Percentiles rank a stretch among this genome's conserved stretches.
Conservation (phyloP, 2,329 filamentous ascomycete species). For the Botrytis cinerea region DNA sequence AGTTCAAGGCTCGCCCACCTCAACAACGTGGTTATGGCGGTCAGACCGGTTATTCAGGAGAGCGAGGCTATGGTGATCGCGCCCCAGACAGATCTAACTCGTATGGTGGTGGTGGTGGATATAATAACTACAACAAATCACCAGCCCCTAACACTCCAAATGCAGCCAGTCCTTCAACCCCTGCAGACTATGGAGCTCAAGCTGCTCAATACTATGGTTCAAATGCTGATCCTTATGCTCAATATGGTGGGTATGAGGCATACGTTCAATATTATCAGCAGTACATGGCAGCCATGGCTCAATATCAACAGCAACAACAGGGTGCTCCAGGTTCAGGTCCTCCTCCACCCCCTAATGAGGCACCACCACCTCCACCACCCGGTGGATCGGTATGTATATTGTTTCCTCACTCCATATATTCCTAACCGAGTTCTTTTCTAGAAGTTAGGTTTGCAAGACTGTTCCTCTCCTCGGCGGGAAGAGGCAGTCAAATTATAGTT, state of each 20-base stretch:
- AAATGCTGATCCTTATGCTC: conserved; percentile 78
- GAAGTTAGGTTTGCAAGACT: conserved; percentile 12
- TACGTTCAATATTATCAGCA: conserved; percentile 75
- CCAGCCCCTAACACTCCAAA: conserved; percentile 39
- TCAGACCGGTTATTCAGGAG: conserved; percentile 46
- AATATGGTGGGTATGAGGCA: conserved; percentile 85
- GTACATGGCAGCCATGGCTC: conserved; percentile 60
- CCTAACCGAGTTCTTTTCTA: conserved; percentile 8
- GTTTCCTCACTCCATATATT: conserved; percentile 2
- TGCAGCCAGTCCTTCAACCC: conserved; percentile 48
- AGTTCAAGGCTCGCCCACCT: conserved; percentile 78
- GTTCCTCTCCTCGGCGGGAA: no score
- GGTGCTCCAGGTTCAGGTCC: conserved; percentile 50
- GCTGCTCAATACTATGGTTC: conserved; percentile 78
- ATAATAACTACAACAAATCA: conserved; percentile 42
- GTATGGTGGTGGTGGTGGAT: conserved; percentile 44
- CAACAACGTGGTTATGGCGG: conserved; percentile 62
- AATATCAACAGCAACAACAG: conserved; percentile 47
- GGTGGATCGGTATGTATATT: conserved; percentile 45
- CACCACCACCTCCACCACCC: conserved; percentile 63
- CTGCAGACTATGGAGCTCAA: conserved; percentile 72
- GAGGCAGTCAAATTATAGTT: not conserved
- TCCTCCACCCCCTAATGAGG: conserved; percentile 54
- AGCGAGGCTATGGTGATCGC: conserved; percentile 55
- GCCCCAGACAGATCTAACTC: conserved; percentile 49